Percentiles rank a stretch among this genome's conserved stretches.
Conservation (phyloP, 2,329 filamentous ascomycete species). For the Delphinella strobiligena region DNA sequence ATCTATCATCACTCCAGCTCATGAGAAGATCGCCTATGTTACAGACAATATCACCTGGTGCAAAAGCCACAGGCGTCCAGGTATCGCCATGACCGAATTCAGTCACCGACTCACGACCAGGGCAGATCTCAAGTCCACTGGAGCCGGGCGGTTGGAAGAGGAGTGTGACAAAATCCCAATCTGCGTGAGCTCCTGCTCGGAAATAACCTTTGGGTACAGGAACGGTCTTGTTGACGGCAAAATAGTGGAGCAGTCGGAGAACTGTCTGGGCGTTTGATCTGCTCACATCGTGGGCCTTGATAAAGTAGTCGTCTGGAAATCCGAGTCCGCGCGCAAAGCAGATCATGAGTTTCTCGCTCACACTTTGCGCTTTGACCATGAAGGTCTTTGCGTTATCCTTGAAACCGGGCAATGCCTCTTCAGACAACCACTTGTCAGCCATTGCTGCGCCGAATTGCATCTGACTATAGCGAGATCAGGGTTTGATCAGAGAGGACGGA, state of each 20-base stretch:
- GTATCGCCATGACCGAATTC: slow-evolving; percentile 46
- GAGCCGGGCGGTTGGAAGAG: slow-evolving; percentile 51
- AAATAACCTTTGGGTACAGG: slow-evolving; percentile 36
- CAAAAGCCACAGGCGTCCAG: slow-evolving; percentile 52
- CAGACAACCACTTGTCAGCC: slow-evolving; percentile 40
- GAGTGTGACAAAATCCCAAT: slow-evolving; percentile 52
- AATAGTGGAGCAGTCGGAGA: slow-evolving; percentile 45
- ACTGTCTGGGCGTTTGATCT: slow-evolving; percentile 43
- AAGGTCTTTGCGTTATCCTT: slow-evolving; percentile 33
- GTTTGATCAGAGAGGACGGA: neutral
- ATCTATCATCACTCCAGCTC: slow-evolving; percentile 55
- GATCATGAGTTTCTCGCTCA: slow-evolving; percentile 45
- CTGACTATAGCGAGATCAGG: slow-evolving; percentile 22
- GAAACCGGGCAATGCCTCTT: slow-evolving; percentile 39
- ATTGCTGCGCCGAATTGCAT: slow-evolving; percentile 48
- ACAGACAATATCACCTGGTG: slow-evolving; percentile 45
- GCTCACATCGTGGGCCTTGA: slow-evolving; percentile 40
- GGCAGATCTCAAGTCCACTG: slow-evolving; percentile 52
- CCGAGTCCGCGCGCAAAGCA: slow-evolving; percentile 47
- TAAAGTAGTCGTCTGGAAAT: slow-evolving; percentile 45
- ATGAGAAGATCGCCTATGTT: slow-evolving; percentile 57
- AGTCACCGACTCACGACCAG: slow-evolving; percentile 48
- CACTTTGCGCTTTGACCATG: slow-evolving; percentile 41
- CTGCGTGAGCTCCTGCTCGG: slow-evolving; percentile 51
- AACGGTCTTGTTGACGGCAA: slow-evolving; percentile 18